phyloP scores from a whole-genome alignment of 2,329 filamentous ascomycete genomes.

The Emmonsiellopsis sp. region DNA sequence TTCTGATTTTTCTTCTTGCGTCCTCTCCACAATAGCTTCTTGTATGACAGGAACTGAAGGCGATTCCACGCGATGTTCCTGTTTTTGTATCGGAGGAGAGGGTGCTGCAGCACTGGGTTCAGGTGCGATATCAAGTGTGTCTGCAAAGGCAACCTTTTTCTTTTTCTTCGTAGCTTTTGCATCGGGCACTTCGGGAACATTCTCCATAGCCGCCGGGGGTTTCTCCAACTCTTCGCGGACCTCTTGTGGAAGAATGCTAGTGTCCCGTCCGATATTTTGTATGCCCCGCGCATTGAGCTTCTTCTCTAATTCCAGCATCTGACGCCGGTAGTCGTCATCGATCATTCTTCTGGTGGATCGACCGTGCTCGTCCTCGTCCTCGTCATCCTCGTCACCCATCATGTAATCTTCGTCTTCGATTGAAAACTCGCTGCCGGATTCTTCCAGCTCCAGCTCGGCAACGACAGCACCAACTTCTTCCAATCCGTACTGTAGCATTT shows the following conservation, averaged over 20 bases:
- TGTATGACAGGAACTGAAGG: slow-evolving; percentile 25
- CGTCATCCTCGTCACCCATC: slow-evolving; percentile 44
- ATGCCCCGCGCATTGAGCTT: slow-evolving; percentile 54
- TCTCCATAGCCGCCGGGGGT: slow-evolving; percentile 7
- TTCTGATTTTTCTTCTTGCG: slow-evolving; percentile 14
- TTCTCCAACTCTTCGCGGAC: slow-evolving; percentile 23
- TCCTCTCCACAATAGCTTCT: slow-evolving; percentile 38
- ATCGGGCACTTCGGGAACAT: slow-evolving; percentile 6
- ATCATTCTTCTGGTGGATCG: slow-evolving; percentile 60
- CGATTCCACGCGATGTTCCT: slow-evolving; percentile 28
- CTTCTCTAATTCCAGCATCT: slow-evolving; percentile 80
- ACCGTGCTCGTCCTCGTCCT: slow-evolving; percentile 67
- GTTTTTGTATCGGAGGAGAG: slow-evolving; percentile 17
- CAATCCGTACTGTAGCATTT: slow-evolving; percentile 87
- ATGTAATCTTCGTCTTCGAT: slow-evolving; percentile 48
- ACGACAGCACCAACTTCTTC: slow-evolving; percentile 86
- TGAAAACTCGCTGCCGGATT: slow-evolving; percentile 44
- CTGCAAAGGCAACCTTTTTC: slow-evolving; percentile 77
- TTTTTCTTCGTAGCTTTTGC: slow-evolving; percentile 31
- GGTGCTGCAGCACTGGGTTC: slow-evolving; percentile 23
- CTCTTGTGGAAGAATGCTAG: slow-evolving; percentile 24
- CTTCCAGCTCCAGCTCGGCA: slow-evolving; percentile 79
- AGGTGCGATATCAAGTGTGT: slow-evolving; percentile 61
- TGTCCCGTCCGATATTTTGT: slow-evolving; percentile 48
- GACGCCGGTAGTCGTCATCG: slow-evolving; percentile 63